Percentiles rank a stretch among this genome's conserved stretches.
phyloP scores from a whole-genome alignment of 495 filamentous ascomycete genomes.

The Penicillium chermesinum region DNA sequence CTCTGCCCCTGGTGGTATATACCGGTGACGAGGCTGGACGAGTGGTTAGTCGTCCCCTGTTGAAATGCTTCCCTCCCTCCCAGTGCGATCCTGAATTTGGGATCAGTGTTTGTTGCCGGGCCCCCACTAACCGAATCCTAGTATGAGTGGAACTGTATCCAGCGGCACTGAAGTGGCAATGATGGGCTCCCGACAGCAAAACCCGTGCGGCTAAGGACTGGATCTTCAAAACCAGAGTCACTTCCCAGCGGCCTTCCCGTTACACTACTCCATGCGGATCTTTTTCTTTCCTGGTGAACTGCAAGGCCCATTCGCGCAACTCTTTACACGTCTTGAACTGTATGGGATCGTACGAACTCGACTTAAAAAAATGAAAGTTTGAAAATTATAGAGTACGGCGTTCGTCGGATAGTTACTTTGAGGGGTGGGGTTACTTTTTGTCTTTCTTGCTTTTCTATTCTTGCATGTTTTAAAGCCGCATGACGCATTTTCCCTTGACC shows the following conservation, averaged over 20 bases:
- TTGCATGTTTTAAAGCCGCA: conserved; percentile 1
- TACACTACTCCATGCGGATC: not conserved
- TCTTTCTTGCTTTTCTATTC: not conserved
- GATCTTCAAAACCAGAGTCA: not conserved
- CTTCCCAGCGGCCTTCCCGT: not conserved
- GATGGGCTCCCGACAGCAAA: not conserved
- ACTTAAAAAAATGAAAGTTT: too few species aligned
- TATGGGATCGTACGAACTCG: too few species aligned
- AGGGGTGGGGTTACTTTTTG: too few species aligned
- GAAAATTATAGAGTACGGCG: not conserved
- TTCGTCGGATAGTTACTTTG: too few species aligned
- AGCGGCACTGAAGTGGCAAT: conserved; percentile 48
- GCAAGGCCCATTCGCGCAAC: not conserved
- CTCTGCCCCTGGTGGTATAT: conserved; percentile 79
- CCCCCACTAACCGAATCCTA: conserved; percentile 32
- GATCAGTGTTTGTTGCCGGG: not conserved
- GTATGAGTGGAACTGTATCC: conserved; percentile 91
- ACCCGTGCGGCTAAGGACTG: conserved; percentile 3
- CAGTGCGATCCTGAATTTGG: not conserved
- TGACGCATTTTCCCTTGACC: not conserved
- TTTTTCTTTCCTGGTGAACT: not conserved
- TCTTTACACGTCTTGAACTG: too few species aligned
- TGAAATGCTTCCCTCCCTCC: not conserved
- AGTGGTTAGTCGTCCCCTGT: conserved; percentile 52
- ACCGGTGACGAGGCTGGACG: conserved; percentile 87